Base-by-base conservation (phyloP, 352 stramenopile species). In the Phytophthora parvispora region DNA sequence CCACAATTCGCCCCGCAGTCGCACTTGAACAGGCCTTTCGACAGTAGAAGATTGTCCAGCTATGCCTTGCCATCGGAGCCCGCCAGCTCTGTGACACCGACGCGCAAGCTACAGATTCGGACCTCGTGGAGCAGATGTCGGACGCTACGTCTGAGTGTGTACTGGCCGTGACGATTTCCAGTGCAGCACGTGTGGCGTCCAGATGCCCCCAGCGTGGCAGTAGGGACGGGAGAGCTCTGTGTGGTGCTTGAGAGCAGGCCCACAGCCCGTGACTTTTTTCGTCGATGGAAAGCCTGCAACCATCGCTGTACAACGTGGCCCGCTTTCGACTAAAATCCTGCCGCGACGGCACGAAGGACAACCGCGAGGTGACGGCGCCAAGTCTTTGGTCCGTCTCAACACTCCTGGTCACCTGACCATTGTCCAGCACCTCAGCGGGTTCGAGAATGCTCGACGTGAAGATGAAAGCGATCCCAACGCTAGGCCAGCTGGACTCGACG, bases 261-360 rank as follows among this genome's bases (percentile, higher is more conserved):
- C 34, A 42, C 6, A 18, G 43, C n/a, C 8, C 22, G 27, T 34
- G 3, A 16, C 47, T 28, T 42, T 36, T 34, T 61, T 45, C n/a
- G 22, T 48, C 1, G 32, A 27, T 52, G 34, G 53, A 49, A 47
- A 27, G 53, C 38, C 38, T 45, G 38, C 38, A 45, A 32, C 62
- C 15, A 7, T 48, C 12, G 18, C 1, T 25, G 18, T 51, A 48
- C 49, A 53, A 53, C 9, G 45, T 40, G 20, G n/a, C 38, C 15
- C 49, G 28, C 15, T 60, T 60, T 74, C 66, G 60, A 74, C 60
- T 69, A 73, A 74, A 60, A 64, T 49, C 18, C 7, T 31, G 31
- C n/a, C 15, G 51, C 64, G 42, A 68, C 27, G n/a, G 10, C 10
- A 73, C 59, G 65, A 63, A 49, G n/a, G n/a, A 27, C 42, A 28